Evolutionary conservation across 768 basidiomycete species (phyloP), one percentile per base, ranked within the genome.

Genomic region (Rubroboletus pulcherrimus): DNA sequence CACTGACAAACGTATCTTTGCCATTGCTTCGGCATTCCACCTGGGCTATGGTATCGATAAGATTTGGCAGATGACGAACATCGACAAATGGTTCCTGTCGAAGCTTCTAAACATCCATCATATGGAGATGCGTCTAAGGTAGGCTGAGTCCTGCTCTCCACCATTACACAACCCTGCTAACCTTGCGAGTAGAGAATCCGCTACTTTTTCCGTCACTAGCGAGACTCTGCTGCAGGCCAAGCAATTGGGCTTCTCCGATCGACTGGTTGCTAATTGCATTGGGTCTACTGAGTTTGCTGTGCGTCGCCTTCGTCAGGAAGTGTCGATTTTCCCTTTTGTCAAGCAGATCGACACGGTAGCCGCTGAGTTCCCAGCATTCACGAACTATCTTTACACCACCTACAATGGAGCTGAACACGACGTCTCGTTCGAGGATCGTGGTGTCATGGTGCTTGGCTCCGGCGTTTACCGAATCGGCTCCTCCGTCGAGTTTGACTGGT

Each of bases 281-380:
- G 84, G 86, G 30, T 93, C 95, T 7, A 97, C 90, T 14, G 96
- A 96, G 71, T 85, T 98, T 40, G 94, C 94, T 41, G 86, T 98
- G 31, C 91, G 96, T 55, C 82, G 89, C 40, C 78, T 94, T 49
- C 89, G 96, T 53, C 87, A 92, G 68, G 96, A 98, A 72, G 73
- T 74, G 45, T 82, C 81, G 34, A 88, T 98, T 64, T 78, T 79
- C 12, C 95, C 95, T 0, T 96, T 93, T 70, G 90, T 97, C 74
- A 98, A 98, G 78, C 96, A 98, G 70, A 99, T 98, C 71, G 97
- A 99, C 65, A 98, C 97, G 0, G 95, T 98, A 53, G 97, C 97
- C 11, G 96, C 97, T 30, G 95, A 98, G 68, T 99, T 98, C 83
- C 96, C 97, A 2, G 94, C 95, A 1, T 93, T 88, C 78, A 98